These are phyloP conservation scores for Chloroidium sp. DNA, from an alignment of 163 green algal genomes.

Conservation along the genomic window DNA sequence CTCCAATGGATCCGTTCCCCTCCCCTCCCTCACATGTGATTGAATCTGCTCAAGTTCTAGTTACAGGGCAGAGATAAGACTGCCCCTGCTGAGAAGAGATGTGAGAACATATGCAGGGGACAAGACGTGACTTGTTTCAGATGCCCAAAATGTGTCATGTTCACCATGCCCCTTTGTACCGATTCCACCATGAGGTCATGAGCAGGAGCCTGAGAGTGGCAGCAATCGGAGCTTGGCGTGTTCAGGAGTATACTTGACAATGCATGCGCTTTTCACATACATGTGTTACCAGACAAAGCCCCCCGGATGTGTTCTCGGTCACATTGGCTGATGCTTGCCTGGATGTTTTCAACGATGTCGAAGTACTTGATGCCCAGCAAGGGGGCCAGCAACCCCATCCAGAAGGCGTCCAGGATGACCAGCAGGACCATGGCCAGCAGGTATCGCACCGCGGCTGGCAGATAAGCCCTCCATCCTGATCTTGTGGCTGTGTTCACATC, in stretches of 20 bases:
- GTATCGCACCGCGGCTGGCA: too few relatives aligned
- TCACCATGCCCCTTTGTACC: background rate
- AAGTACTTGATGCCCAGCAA: slow-evolving; percentile 5
- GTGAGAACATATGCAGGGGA: too few relatives aligned
- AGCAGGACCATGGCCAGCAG: background rate
- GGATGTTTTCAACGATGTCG: background rate
- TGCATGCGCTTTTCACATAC: background rate
- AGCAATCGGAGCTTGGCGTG: background rate
- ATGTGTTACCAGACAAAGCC: background rate
- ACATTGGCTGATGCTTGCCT: background rate
- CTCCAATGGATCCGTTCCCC: too few relatives aligned
- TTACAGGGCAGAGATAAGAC: too few relatives aligned
- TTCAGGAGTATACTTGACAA: background rate
- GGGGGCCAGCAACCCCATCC: slow-evolving; percentile 5
- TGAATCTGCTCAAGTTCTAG: too few relatives aligned
- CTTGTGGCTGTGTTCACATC: too few relatives aligned
- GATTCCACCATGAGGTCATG: background rate
- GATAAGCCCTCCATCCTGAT: too few relatives aligned
- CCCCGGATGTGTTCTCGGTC: too few relatives aligned
- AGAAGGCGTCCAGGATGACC: slow-evolving; percentile 5
- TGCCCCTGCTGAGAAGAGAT: too few relatives aligned
- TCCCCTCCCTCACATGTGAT: too few relatives aligned
- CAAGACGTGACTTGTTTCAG: too few relatives aligned
- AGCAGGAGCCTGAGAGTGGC: background rate
- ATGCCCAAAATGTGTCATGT: too few relatives aligned